phyloP scores from a whole-genome alignment of 768 basidiomycete species.

The Auriscalpium vulgare region DNA sequence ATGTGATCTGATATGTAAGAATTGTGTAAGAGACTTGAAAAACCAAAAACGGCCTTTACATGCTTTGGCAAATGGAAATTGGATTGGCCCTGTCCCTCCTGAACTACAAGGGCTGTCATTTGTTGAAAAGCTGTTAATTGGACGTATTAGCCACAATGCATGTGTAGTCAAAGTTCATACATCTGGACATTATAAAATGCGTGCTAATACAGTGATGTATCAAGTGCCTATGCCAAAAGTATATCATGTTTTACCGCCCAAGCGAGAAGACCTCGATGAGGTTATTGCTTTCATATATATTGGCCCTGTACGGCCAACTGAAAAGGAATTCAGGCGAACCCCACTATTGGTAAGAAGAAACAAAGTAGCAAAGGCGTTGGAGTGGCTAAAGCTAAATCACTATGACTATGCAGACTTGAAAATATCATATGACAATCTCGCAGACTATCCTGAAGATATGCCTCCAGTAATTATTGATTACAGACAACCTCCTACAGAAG shows the following conservation, averaged over 20 bases:
- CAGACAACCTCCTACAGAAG: neutral
- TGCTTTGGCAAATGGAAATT: too few relatives aligned
- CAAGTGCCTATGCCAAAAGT: constrained; percentile 24
- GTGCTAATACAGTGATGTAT: constrained; percentile 27
- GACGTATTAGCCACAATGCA: constrained; percentile 6
- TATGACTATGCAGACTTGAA: neutral
- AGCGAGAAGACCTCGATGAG: constrained; percentile 24
- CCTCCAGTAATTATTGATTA: constrained; percentile 14
- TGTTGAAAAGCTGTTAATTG: neutral
- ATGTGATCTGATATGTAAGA: neutral
- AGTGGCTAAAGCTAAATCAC: too few relatives aligned
- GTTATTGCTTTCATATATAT: constrained; percentile 25
- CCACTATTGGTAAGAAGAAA: constrained; percentile 8
- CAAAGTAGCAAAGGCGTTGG: constrained; percentile 6
- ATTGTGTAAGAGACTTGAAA: neutral
- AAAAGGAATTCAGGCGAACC: constrained; percentile 17
- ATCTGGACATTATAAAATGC: constrained; percentile 22
- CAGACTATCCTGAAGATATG: constrained; percentile 13
- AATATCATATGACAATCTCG: constrained; percentile 14
- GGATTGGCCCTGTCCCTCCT: too few relatives aligned
- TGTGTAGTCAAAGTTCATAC: constrained; percentile 12
- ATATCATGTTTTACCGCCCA: constrained; percentile 26
- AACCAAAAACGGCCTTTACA: neutral
- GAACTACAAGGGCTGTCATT: too few relatives aligned
- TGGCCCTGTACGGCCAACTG: constrained; percentile 21